Conservation (phyloP, 2,329 filamentous ascomycete genomes). For the Gliomastix tumulicola region DNA sequence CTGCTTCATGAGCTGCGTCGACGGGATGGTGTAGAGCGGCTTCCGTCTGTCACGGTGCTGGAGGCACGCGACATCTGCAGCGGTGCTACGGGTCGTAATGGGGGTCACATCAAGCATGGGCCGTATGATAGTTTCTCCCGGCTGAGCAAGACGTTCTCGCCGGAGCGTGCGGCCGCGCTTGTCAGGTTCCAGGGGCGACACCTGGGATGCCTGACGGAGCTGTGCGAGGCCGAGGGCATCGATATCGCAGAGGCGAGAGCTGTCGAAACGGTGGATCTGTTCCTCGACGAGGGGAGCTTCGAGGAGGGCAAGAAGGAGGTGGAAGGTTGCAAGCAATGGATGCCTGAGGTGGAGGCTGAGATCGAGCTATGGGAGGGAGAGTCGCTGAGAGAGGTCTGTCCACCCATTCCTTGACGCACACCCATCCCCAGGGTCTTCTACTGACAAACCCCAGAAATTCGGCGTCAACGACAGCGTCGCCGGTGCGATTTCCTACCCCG, state of each 20-base stretch:
- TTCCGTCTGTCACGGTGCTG: slow-evolving; percentile 11
- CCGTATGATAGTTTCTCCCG: slow-evolving; percentile 22
- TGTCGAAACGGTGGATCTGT: slow-evolving; percentile 11
- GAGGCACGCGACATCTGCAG: slow-evolving; percentile 18
- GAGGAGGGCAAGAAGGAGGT: slow-evolving; percentile 5
- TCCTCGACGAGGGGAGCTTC: slow-evolving; percentile 9
- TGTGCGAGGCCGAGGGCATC: slow-evolving; percentile 8
- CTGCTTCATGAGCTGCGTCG: slow-evolving; percentile 7
- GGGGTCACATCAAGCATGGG: slow-evolving; percentile 10
- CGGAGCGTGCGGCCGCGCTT: slow-evolving; percentile 22
- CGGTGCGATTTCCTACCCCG: slow-evolving; percentile 30
- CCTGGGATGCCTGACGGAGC: slow-evolving; percentile 11
- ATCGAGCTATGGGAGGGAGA: too few species aligned
- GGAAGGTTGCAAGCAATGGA: slow-evolving; percentile 1
- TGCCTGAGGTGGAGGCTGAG: neutral
- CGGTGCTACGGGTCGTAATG: slow-evolving; percentile 21
- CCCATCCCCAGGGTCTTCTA: slow-evolving; percentile 9
- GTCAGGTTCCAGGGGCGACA: neutral
- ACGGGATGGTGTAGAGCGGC: slow-evolving; percentile 4
- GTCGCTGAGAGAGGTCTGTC: too few species aligned
- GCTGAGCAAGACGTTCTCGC: slow-evolving; percentile 20
- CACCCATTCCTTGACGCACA: too few species aligned
- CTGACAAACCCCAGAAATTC: slow-evolving; percentile 10
- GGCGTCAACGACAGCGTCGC: slow-evolving; percentile 10
- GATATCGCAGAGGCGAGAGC: slow-evolving; percentile 9